Percentiles rank a stretch among this genome's conserved stretches.
phyloP scores from a whole-genome alignment of 805 yeast genomes.

The Monosporozyma servazzii region DNA sequence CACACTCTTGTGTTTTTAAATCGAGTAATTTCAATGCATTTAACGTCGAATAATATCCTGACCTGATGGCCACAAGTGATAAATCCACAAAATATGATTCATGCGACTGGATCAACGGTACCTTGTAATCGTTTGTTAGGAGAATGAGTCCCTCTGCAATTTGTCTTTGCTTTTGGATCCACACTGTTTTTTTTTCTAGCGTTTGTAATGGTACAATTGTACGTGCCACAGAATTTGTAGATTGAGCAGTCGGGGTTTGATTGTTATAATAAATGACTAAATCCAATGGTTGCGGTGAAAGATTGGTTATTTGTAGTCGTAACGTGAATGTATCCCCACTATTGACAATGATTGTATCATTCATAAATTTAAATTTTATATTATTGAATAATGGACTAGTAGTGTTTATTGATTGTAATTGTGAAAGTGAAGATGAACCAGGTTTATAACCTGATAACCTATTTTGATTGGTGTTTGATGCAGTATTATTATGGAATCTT shows the following conservation, averaged over 20 bases:
- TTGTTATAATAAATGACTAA: conserved; percentile 25
- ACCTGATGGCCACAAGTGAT: conserved; percentile 22
- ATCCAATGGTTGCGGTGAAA: conserved; percentile 17
- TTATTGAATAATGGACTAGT: conserved; percentile 3
- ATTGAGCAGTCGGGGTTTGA: conserved; percentile 6
- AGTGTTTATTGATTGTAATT: not conserved
- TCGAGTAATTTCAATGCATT: conserved; percentile 28
- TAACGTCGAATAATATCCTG: conserved; percentile 25
- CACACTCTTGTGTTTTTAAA: conserved; percentile 20
- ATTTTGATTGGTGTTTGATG: not conserved
- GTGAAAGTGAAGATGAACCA: not conserved
- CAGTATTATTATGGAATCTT: conserved; percentile 1
- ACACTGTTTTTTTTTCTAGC: conserved; percentile 10
- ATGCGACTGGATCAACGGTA: conserved; percentile 22
- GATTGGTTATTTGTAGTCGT: conserved; percentile 23
- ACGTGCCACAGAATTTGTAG: not conserved
- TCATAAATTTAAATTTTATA: conserved; percentile 23
- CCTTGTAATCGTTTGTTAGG: conserved; percentile 27
- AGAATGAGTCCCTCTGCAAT: conserved; percentile 25
- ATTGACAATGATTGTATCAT: conserved; percentile 11
- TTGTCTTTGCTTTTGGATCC: conserved; percentile 16
- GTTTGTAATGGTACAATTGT: conserved; percentile 1
- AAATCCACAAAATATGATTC: conserved; percentile 24
- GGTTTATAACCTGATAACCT: not conserved
- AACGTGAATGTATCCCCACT: conserved; percentile 22